These are phyloP conservation scores for Penicillium nordicum DNA, from an alignment of 2,329 filamentous ascomycete genomes.

Conservation along the genomic window DNA sequence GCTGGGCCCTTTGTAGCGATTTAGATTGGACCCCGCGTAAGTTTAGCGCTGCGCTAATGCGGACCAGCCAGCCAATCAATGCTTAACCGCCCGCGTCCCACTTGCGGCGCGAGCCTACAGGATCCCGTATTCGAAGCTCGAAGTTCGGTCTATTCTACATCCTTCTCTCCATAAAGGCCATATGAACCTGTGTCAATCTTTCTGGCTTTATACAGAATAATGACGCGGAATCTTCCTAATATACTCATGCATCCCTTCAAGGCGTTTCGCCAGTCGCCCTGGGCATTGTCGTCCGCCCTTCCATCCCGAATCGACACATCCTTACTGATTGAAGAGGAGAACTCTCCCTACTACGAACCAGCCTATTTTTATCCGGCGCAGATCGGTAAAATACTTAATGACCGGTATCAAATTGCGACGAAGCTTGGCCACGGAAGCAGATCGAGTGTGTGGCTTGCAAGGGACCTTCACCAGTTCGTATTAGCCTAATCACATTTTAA, in stretches of 20 bases:
- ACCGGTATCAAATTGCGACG: conserved; percentile 22
- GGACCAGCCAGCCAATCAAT: too few species aligned
- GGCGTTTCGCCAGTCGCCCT: not conserved
- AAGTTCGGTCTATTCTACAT: not conserved
- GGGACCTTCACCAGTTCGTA: conserved; percentile 25
- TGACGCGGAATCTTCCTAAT: not conserved
- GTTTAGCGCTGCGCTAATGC: too few species aligned
- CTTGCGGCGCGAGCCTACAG: too few species aligned
- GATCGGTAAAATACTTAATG: conserved; percentile 22
- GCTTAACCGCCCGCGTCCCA: too few species aligned
- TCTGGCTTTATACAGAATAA: not conserved
- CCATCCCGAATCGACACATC: not conserved
- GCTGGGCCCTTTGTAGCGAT: too few species aligned
- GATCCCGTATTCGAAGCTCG: not conserved
- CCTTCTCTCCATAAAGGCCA: not conserved
- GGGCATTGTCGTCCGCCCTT: conserved; percentile 2
- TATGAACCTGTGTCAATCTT: not conserved
- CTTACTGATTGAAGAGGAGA: conserved; percentile 18
- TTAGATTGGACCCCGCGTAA: too few species aligned
- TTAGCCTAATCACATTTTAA: not conserved
- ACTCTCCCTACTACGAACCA: conserved; percentile 18
- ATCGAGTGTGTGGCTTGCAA: conserved; percentile 28
- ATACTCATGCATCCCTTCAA: not conserved
- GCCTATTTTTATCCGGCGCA: conserved; percentile 21
- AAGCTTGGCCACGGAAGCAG: conserved; percentile 26